Evolutionary conservation across 371 early-diverging fungal genomes (phyloP).

Genomic region (Synchytrium microbalum): DNA sequence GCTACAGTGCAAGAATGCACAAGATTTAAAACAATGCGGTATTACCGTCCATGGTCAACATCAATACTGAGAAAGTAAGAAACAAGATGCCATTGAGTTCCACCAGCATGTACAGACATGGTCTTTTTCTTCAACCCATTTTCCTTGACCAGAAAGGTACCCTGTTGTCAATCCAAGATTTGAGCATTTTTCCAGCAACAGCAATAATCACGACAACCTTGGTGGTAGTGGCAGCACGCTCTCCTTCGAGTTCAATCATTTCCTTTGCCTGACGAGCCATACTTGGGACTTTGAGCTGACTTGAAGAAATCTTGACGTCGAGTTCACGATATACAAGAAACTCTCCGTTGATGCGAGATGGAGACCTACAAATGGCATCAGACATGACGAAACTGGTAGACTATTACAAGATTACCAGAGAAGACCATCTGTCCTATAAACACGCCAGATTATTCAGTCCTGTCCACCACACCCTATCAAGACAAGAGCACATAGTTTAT

Average conservation of each 20-base stretch:
- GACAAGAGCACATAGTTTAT: background rate
- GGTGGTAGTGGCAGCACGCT: background rate
- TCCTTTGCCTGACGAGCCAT: conserved; percentile 1
- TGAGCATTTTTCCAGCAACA: background rate
- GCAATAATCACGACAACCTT: background rate
- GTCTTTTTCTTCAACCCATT: conserved; percentile 80
- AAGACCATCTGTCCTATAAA: background rate
- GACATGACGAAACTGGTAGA: background rate
- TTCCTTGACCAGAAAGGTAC: conserved; percentile 41
- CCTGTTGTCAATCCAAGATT: background rate
- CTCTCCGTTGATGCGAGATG: conserved; percentile 49
- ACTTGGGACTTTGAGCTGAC: background rate
- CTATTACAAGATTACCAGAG: background rate
- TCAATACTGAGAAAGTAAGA: conserved; percentile 47
- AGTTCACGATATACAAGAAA: conserved; percentile 27
- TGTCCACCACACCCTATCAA: background rate
- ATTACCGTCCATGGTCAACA: background rate
- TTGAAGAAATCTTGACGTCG: conserved; percentile 4
- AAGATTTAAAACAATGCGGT: too few relatives aligned
- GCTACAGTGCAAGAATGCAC: too few relatives aligned
- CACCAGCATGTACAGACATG: conserved; percentile 73
- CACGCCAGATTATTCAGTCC: background rate
- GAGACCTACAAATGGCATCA: conserved; percentile 47
- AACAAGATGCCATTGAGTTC: conserved; percentile 68
- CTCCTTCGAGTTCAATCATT: background rate